Evolutionary conservation across 371 early-diverging fungal genomes (phyloP).

Genomic region (Rhizopus microsporus): DNA sequence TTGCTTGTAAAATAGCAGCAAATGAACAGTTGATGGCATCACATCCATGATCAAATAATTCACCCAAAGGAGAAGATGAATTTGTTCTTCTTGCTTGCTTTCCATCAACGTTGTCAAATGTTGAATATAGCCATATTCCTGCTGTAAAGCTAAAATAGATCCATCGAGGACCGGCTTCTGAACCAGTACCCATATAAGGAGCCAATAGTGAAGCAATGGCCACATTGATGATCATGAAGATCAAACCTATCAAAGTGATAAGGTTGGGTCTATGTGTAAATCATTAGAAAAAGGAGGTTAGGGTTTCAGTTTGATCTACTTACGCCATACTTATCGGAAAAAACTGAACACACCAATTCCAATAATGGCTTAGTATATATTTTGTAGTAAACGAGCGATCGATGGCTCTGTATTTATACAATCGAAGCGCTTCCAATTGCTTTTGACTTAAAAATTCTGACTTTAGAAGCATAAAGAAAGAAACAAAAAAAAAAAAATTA

Average conservation of each 20-base stretch:
- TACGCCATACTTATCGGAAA: conserved; percentile 97
- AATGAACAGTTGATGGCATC: conserved; percentile 93
- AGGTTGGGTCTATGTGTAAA: conserved; percentile 83
- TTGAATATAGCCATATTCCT: conserved; percentile 93
- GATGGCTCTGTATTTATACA: conserved; percentile 81
- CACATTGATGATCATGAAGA: conserved; percentile 84
- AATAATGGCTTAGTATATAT: conserved; percentile 84
- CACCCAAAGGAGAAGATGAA: conserved; percentile 91
- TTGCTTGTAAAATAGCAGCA: conserved; percentile 82
- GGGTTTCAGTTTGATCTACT: conserved; percentile 29
- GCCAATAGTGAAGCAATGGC: conserved; percentile 54
- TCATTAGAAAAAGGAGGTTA: not conserved
- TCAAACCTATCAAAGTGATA: conserved; percentile 94
- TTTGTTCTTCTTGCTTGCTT: conserved; percentile 96
- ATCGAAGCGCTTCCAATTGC: conserved; percentile 72
- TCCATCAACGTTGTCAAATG: conserved; percentile 98
- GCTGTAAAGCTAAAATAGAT: conserved; percentile 69
- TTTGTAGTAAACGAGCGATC: conserved; percentile 86
- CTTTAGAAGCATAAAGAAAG: conserved; percentile 22
- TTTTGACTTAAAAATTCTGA: conserved; percentile 59
- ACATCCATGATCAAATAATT: conserved; percentile 94
- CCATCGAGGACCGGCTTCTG: conserved; percentile 41
- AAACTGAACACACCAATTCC: conserved; percentile 84
- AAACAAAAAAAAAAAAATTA: conserved; percentile 15
- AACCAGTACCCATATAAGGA: conserved; percentile 33